Conservation (phyloP, 345 rosid genomes). For the Populus davidiana region DNA sequence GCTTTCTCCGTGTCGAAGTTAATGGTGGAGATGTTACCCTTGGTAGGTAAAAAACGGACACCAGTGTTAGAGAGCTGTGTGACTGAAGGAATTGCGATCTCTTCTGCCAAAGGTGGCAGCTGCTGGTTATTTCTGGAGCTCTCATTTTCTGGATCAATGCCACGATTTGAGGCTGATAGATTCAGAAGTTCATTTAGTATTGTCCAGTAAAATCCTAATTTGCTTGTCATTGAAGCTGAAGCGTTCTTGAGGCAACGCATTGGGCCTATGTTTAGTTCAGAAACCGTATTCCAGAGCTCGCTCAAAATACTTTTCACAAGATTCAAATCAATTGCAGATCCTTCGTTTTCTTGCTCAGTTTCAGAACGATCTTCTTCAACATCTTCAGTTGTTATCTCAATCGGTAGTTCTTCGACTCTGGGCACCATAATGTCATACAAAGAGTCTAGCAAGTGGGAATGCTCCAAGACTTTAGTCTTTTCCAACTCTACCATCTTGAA, state of each 20-base stretch:
- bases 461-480: conserved; percentile 22
- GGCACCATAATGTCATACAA: conserved; percentile 53
- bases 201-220: conserved; percentile 43
- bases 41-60: conserved; percentile 42
- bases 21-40: conserved; percentile 41
- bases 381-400: conserved; percentile 1
- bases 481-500: conserved; percentile 31
- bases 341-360: conserved; percentile 16
- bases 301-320: conserved; percentile 16
- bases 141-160: background rate
- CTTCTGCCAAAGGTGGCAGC: conserved; percentile 57
- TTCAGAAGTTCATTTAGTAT: conserved; percentile 51
- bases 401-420: conserved; percentile 19
- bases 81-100: conserved; percentile 69
- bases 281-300: conserved; percentile 26
- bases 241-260: conserved; percentile 16
- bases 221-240: conserved; percentile 28
- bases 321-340: conserved; percentile 10
- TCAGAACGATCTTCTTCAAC: conserved; percentile 20
- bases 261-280: conserved; percentile 24
- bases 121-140: conserved; percentile 2
- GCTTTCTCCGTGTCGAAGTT: conserved; percentile 39
- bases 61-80: conserved; percentile 46
- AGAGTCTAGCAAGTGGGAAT: conserved; percentile 47
- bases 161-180: conserved; percentile 7